Evolutionary conservation across 805 yeast genomes (phyloP), one percentile per base, ranked within the genome.

Genomic region (Sporopachydermia lactativora): DNA sequence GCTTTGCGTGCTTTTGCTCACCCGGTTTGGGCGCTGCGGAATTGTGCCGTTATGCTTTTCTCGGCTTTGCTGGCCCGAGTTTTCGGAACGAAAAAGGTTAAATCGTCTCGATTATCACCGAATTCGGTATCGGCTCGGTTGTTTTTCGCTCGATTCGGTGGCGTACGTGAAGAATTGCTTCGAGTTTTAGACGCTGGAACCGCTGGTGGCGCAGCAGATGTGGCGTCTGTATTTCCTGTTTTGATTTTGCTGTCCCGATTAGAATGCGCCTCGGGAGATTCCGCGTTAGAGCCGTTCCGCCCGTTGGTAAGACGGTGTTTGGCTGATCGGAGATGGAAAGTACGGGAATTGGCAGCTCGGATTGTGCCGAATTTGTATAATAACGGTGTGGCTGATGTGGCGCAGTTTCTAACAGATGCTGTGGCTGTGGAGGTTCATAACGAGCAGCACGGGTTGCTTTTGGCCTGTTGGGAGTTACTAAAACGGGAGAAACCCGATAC

Each of bases 31-130:
- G 76, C 95, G 0, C 70, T 89, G 18, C 68, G 95, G 52, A 89
- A 89, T 54, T 84, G 96, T 57, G 85, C 95, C 0, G 81, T 88
- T 15, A 92, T 89, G 97, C 65, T 89, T 35, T 89, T 86, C 55
- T 78, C 94, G 1, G 77, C 95, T 1, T 58, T 89, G 35, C 92
- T 84, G 51, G 80, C 78, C 44, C 68, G 89, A 44, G 52, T 92
- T 3, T 88, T 89, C 58, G 94, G 94, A 1, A 71, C 68, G 11
- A 66, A 65, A 37, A 62, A 64, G 41, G 45, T 54, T 8, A 61
- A 60, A 13, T 19, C 42, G 2, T 41, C 48, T n/a, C 34, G 50
- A 19, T 17, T 44, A 5, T 45, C 64, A 4, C 42, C 44, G 5
- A 47, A 48, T 4, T 52, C 57, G 5, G 51, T 64, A 44, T 66